Evolutionary conservation across 208 protist species (phyloP), one percentile per base, ranked within the genome.

Genomic region (Trypanosoma brucei): DNA sequence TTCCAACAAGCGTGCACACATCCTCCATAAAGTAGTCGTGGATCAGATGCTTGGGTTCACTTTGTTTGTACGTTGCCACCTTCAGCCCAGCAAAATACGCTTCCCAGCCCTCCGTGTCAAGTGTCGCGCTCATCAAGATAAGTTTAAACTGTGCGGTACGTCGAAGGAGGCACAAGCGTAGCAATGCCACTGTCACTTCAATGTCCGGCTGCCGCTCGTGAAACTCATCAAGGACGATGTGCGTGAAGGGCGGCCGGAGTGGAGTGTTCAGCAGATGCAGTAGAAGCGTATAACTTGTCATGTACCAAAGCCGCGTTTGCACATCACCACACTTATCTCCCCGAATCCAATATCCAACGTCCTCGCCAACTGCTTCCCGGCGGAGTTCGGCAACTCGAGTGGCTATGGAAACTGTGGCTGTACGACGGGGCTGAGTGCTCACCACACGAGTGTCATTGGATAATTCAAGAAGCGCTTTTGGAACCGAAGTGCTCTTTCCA

Each of bases 71-170:
- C 37, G 68, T 75, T 3, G 63, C 72, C 35, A 73, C 63, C 60
- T 90, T 91, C 55, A 67, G 70, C 3, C 73, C 76, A 0, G 55
- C 55, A 70, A 95, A 92, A 73, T 95, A 95, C 13, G 74, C 62
- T 31, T 83, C 75, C 55, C 91, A 79, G 3, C 72, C 63, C 2
- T 81, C 76, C 31, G 92, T 88, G 54, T 91, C 81, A 56, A 93
- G 75, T 3, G 89, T 93, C 4, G 98, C 98, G 8, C 95, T 98
- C 63, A 98, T 99, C 51, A 99, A 90, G 46, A 99, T 96, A 52
- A 99, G 83, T 73, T 99, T 99, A 75, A 94, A 72, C 30, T 86
- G 81, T 5, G 68, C 49, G 3, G 66, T 72, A 31, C 35, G 31
- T 34, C 48, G 55, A 34, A 68, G 54, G 1, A 81, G 51, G 42